These are phyloP conservation scores for Coriaria nepalensis DNA, from an alignment of 306 rosid species.

Conservation along the genomic window DNA sequence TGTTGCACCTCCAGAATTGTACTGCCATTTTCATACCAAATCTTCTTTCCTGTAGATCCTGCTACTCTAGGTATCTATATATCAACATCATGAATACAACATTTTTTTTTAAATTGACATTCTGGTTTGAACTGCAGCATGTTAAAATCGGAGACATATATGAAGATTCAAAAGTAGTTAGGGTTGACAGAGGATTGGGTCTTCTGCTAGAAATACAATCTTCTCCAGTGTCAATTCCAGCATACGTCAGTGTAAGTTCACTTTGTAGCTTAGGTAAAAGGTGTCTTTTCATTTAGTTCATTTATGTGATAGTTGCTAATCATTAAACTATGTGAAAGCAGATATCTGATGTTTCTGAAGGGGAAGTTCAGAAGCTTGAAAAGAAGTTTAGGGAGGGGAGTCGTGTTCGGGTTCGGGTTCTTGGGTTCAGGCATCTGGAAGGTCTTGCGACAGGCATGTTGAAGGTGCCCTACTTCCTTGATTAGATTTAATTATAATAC, in stretches of 20 bases:
- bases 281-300: slow-evolving; percentile 11
- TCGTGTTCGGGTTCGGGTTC: slow-evolving; percentile 66
- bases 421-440: slow-evolving; percentile 81
- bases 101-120: slow-evolving; percentile 1
- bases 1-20: too few species aligned
- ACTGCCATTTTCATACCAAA: too few species aligned
- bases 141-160: slow-evolving; percentile 78
- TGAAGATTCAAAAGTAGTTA: slow-evolving; percentile 62
- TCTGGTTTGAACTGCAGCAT: slow-evolving; percentile 24
- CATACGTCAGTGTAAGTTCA: slow-evolving; percentile 62
- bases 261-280: slow-evolving; percentile 6
- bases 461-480: slow-evolving; percentile 37
- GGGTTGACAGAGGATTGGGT: slow-evolving; percentile 74
- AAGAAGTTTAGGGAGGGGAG: slow-evolving; percentile 82
- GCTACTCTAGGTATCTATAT: too few species aligned
- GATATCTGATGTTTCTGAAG: slow-evolving; percentile 80
- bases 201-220: slow-evolving; percentile 75
- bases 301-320: not conserved
- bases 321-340: slow-evolving; percentile 9
- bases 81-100: not conserved
- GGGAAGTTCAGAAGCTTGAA: slow-evolving; percentile 54
- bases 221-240: slow-evolving; percentile 58
- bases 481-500: not conserved
- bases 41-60: too few species aligned
- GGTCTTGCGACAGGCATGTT: slow-evolving; percentile 82